Evolutionary conservation across 169 alveolate genomes (phyloP).

Genomic region (Ichthyophthirius multifiliis): DNA sequence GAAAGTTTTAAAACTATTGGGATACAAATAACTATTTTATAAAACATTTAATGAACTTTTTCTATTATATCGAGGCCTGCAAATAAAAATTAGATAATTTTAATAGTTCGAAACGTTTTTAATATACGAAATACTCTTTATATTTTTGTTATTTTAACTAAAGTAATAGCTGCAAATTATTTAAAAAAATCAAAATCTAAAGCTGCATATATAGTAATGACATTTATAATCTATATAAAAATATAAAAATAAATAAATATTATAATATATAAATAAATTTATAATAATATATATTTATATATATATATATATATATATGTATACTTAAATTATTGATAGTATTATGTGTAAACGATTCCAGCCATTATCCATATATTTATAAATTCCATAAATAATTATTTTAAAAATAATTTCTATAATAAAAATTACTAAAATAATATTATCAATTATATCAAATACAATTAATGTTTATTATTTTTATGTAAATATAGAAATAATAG

Average conservation of each 20-base stretch:
- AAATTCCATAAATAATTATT: conserved; percentile 11
- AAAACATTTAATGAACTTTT: background rate
- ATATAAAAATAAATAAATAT: too few species aligned
- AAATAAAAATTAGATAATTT: background rate
- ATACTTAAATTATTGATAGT: background rate
- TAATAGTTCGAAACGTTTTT: conserved; percentile 28
- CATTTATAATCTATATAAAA: background rate
- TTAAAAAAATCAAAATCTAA: background rate
- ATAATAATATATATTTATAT: background rate
- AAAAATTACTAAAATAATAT: conserved; percentile 1
- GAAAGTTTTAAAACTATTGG: conserved; percentile 20
- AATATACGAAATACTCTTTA: conserved; percentile 26
- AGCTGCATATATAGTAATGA: background rate
- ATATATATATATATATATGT: background rate
- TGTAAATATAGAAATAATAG: background rate
- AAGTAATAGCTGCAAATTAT: conserved; percentile 24
- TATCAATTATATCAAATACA: background rate
- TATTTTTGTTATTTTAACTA: conserved; percentile 25
- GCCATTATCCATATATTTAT: background rate
- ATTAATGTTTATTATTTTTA: background rate
- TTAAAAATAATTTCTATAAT: background rate
- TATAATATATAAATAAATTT: too few species aligned
- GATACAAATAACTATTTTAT: conserved; percentile 26
- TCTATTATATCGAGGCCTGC: conserved; percentile 22
- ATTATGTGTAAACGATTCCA: conserved; percentile 22